Conservation (phyloP, 2,329 filamentous ascomycete species). For the Emmonsiellopsis sp. region DNA sequence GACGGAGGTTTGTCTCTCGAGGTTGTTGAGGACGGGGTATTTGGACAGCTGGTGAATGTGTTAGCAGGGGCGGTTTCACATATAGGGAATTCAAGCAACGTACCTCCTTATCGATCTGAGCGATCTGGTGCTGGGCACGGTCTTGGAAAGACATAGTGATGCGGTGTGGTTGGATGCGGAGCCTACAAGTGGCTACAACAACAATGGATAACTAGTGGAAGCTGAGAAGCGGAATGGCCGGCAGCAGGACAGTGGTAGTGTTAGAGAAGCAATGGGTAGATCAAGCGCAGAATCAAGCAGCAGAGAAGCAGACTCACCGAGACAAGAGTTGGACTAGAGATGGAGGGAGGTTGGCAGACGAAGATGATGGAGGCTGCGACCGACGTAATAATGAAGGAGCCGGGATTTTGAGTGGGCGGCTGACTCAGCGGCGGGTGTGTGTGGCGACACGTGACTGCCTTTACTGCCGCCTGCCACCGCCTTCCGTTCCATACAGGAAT, state of each 20-base stretch:
- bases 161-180: background rate
- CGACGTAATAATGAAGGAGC: slow-evolving; percentile 1
- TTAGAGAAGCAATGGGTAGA: background rate
- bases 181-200: background rate
- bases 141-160: slow-evolving; percentile 43
- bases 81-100: slow-evolving; percentile 19
- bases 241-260: background rate
- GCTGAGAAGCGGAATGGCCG: background rate
- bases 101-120: slow-evolving; percentile 62
- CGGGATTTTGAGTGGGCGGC: background rate
- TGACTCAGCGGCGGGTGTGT: background rate
- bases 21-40: slow-evolving; percentile 58
- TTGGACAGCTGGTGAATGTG: slow-evolving; percentile 49
- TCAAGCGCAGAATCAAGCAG: background rate
- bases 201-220: background rate
- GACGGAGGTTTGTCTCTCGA: slow-evolving; percentile 59
- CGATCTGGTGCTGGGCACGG: slow-evolving; percentile 54
- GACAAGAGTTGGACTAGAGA: slow-evolving; percentile 1
- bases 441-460: too few relatives aligned
- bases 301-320: background rate
- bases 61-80: background rate
- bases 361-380: slow-evolving; percentile 1
- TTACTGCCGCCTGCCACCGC: too few relatives aligned
- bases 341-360: slow-evolving; percentile 4
- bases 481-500: too few relatives aligned